A percentile compares a stretch with the other conserved stretches of the same genome.
phyloP scores from a whole-genome alignment of 2,329 filamentous ascomycete species.

The Scorias spongiosa region DNA sequence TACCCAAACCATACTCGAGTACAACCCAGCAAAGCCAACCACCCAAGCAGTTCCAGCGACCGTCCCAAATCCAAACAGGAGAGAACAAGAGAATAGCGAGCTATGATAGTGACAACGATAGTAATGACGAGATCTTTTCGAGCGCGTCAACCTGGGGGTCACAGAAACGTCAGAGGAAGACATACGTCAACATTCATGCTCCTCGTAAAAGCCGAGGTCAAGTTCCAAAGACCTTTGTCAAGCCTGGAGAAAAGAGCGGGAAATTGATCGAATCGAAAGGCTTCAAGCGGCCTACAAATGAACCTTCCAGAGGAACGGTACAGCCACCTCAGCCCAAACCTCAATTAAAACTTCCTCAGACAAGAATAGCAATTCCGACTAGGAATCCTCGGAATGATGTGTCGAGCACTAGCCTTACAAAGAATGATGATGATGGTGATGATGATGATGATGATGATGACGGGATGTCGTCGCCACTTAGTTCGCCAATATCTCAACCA shows the following conservation, averaged over 20 bases:
- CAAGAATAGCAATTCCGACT: too few species aligned
- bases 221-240: not conserved
- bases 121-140: constrained; percentile 4
- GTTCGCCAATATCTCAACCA: not conserved
- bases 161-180: constrained; percentile 6
- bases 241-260: not conserved
- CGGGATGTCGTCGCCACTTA: not conserved
- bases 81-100: not conserved
- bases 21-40: not conserved
- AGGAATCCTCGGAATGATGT: too few species aligned
- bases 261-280: not conserved
- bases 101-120: constrained; percentile 1
- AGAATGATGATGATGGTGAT: not conserved
- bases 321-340: not conserved
- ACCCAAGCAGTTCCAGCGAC: not conserved
- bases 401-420: not conserved
- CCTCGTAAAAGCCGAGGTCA: not conserved
- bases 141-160: constrained; percentile 5
- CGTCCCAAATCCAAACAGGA: not conserved
- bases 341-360: too few species aligned
- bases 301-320: not conserved
- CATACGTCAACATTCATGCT: constrained; percentile 7
- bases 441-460: not conserved
- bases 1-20: too few species aligned
- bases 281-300: not conserved